Conservation (phyloP, 2,329 filamentous ascomycete species). For the Sclerotinia minor region DNA sequence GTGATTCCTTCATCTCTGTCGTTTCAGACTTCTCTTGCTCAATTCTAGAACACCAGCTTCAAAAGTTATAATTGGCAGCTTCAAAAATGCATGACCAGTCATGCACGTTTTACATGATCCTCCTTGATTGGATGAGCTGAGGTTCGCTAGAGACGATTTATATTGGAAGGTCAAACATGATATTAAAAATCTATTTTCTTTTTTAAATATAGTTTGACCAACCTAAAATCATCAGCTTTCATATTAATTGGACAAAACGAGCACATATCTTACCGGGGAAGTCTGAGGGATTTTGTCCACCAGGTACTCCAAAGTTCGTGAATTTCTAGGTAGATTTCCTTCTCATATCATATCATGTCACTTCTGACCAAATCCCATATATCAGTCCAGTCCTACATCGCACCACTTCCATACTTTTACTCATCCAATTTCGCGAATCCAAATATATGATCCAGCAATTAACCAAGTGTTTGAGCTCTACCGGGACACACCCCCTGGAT, state of each 20-base stretch:
- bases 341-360: background rate
- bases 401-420: background rate
- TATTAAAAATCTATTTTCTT: background rate
- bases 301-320: background rate
- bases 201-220: background rate
- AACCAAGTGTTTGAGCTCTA: background rate
- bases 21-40: background rate
- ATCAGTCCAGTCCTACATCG: background rate
- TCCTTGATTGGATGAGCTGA: background rate
- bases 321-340: background rate
- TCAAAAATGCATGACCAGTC: background rate
- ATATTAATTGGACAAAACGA: background rate
- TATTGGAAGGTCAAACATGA: background rate
- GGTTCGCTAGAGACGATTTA: background rate
- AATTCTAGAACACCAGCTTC: background rate
- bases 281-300: background rate
- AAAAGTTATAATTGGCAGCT: background rate
- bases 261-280: background rate
- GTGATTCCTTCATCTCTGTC: background rate
- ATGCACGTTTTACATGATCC: background rate
- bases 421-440: background rate
- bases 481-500: rapidly evolving
- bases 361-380: background rate
- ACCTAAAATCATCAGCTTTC: background rate
- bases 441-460: background rate